Base-by-base conservation (phyloP, 2,329 filamentous ascomycete genomes). In the Incumbomyces delicatus region DNA sequence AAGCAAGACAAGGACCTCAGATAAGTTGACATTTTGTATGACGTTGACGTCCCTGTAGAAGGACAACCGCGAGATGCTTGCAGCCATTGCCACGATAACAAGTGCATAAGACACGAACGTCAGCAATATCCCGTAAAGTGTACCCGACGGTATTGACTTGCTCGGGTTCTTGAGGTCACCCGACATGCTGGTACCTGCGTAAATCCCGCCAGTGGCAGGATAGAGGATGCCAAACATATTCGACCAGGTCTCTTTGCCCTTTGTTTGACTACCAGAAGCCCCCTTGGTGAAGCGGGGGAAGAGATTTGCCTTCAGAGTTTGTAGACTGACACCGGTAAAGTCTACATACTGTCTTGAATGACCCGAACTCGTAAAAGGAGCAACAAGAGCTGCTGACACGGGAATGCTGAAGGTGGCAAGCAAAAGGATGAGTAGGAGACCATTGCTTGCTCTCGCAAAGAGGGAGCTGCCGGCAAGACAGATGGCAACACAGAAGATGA, bases 161-260 rank as follows among this genome's bases (percentile, higher is more conserved):
- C 85, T 90, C 0, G 87, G 87, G 52, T 87, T 82, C 51, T 77
- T 83, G 41, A 94, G 65, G 60, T 94, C 87, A 14, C 87, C 87
- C 6, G 87, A 94, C 87, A 94, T 94, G 56, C 85, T 90, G 6
- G 87, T 87, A 14, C 88, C 88, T 38, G 75, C 74, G 57, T 78
- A 76, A 20, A 77, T 78, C 3, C 69, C 72, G 4, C 77, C 77
- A 2, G 78, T 82, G 2, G 80, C 78, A 31, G 87, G 86, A 57
- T 92, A 94, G 1, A 94, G 67, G 51, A 94, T 87, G 2, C 87
- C 88, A 66, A 94, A 94, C 7, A 94, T 69, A 54, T 87, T 80
- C 51, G 88, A 83, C 55, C 88, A 94, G 12, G 74, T 89, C 51
- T 82, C 79, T 35, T 77, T 68, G 6, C 78, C 81, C 31, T 70